Evolutionary conservation across 2,329 filamentous ascomycete genomes (phyloP), one percentile per base, ranked within the genome.

Genomic region (Neonectria ditissima): DNA sequence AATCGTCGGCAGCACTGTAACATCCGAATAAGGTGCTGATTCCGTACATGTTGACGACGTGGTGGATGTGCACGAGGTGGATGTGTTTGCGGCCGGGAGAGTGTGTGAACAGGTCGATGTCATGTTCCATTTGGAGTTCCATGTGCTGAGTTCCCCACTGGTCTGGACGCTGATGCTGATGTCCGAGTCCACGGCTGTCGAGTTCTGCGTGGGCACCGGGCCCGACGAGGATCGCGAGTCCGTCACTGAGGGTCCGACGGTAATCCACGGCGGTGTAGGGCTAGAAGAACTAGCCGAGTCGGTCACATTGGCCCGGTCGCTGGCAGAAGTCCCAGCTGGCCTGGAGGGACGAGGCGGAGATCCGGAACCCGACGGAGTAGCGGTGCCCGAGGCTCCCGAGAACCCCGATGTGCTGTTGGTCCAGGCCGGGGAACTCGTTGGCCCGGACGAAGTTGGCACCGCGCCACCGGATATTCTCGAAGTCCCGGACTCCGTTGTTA

Each of bases 31-130:
- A 20, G 37, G 26, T 34, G 13, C 37, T 24, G 62, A 64, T 7
- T 63, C 57, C 8, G 71, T 67, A 26, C 65, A 66, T 20, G 65
- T 68, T 9, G 70, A 65, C n/a, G 65, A 65, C 11, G 51, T 59
- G 22, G 50, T 50, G 18, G 56, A 57, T 20, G 63, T 44, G 58
- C 67, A 74, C 43, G 54, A 59, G 37, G 62, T 62, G 37, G 56
- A 62, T 22, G 34, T 44, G 41, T 44, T 63, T 18, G 16, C 2
- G 16, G 37, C 32, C 9, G 47, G 41, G 16, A 28, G n/a, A n/a
- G 39, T 65, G 26, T 63, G 50, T 16, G 58, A 54, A 34, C 50
- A 57, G 24, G 47, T 47, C 6, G 20, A 39, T 4, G 56, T 70
- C 26, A 30, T 48, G 41, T 65, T 68, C 63, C 56, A 50, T 6